These are phyloP conservation scores for Xylariaceae sp. DNA, from an alignment of 2,329 filamentous ascomycete genomes.

Conservation along the genomic window DNA sequence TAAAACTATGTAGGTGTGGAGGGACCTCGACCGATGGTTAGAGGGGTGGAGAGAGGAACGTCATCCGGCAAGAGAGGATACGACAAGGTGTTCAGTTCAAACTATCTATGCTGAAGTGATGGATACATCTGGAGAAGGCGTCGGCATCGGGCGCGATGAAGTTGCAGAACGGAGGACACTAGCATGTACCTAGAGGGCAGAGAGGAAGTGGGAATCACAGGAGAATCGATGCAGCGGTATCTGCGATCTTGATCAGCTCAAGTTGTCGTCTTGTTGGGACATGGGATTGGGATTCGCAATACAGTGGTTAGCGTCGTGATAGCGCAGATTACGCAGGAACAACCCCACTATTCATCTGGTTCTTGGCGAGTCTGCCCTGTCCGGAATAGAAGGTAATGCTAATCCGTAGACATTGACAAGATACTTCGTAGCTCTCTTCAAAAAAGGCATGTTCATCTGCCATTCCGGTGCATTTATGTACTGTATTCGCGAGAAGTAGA, in stretches of 20 bases:
- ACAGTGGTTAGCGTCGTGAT: neutral
- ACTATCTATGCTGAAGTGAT: slow-evolving; percentile 19
- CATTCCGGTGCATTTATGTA: too few species aligned
- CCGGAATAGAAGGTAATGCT: too few species aligned
- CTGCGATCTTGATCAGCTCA: too few species aligned
- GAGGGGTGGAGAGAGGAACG: neutral
- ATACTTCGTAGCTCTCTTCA: too few species aligned
- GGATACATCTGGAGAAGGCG: slow-evolving; percentile 17
- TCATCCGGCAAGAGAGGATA: neutral
- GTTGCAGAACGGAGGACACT: slow-evolving; percentile 12
- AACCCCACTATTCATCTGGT: slow-evolving; percentile 3
- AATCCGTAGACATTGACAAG: too few species aligned
- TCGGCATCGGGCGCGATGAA: slow-evolving; percentile 15
- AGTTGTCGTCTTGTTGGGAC: too few species aligned
- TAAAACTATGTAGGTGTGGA: neutral
- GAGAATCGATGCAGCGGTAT: too few species aligned
- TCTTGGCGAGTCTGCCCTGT: neutral
- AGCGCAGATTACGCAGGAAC: slow-evolving; percentile 15
- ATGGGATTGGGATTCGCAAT: too few species aligned
- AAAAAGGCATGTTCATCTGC: too few species aligned
- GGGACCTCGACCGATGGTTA: neutral
- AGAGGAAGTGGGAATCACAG: neutral
- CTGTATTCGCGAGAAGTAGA: too few species aligned
- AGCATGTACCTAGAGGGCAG: neutral
- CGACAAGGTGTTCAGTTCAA: slow-evolving; percentile 1